Evolutionary conservation across 345 rosid genomes (phyloP).

Genomic region (Citrus inodora): DNA sequence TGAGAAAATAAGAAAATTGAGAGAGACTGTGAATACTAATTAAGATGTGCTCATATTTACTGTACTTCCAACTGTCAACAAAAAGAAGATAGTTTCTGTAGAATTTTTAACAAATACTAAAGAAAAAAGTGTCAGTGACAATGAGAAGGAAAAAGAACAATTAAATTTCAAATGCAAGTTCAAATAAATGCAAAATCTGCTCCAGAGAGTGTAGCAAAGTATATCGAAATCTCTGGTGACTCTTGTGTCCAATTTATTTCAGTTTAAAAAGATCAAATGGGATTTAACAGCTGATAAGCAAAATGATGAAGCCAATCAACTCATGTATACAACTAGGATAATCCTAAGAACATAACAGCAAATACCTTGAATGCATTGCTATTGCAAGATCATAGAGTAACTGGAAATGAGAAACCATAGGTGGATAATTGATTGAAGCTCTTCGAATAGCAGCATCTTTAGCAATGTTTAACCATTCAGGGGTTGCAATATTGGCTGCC

Average conservation of each 20-base stretch:
- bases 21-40: conserved; percentile 4
- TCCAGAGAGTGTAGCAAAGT: background rate
- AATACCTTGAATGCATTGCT: conserved; percentile 78
- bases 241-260: conserved; percentile 8
- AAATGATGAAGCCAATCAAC: conserved; percentile 7
- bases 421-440: conserved; percentile 94
- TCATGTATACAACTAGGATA: background rate
- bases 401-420: conserved; percentile 99
- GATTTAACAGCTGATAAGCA: background rate
- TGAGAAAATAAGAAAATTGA: conserved; percentile 16
- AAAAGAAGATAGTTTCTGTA: background rate
- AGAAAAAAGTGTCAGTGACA: background rate
- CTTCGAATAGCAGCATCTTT: conserved; percentile 94
- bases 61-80: background rate
- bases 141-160: background rate
- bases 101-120: background rate
- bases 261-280: background rate
- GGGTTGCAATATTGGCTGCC: conserved; percentile 98
- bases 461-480: conserved; percentile 83
- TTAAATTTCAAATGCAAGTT: conserved; percentile 1
- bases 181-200: background rate
- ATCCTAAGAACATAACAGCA: background rate
- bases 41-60: background rate
- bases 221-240: background rate
- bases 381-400: conserved; percentile 91